Evolutionary conservation across 768 basidiomycete genomes (phyloP), one percentile per base, ranked within the genome.

Genomic region (Termitomyces sp.): DNA sequence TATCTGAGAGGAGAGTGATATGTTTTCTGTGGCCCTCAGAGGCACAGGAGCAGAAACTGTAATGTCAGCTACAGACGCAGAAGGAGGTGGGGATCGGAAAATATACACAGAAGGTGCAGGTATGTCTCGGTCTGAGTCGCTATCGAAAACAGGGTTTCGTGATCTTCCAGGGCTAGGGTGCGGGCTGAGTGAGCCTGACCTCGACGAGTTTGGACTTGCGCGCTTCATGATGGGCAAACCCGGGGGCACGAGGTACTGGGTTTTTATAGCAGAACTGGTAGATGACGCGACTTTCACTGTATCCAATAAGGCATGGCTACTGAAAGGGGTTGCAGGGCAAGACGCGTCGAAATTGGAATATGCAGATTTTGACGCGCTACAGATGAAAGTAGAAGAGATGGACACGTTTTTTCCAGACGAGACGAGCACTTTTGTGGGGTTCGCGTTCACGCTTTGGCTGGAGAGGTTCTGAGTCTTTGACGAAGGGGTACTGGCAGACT

Each of bases 141-240:
- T 74, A 43, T 76, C 75, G 56, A 74, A 71, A 51, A 72, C 74
- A 52, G 66, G 63, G 60, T 75, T 77, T 54, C 71, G 71, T 54
- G 70, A 73, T 61, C 57, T 66, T 50, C 53, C 59, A 56, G 60
- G 59, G 20, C 16, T 40, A 6, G 61, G 57, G 12, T 50, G 53
- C 14, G 57, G 54, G 48, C 57, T 58, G 16, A 60, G 52, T 7
- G 62, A 60, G 20, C 55, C 58, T 23, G 36, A 9, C 23, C 51
- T 52, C 9, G 48, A 38, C 2, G 48, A 40, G 50, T 36, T 43
- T 61, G 59, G 51, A 52, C 53, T 41, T 57, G 58, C 20, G 13
- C 44, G 50, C 40, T 57, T 66, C 5, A 33, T 14, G 33, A 47
- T 12, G 32, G 55, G 49, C 16, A 58, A 43, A 2, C 26, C 28